Evolutionary conservation across 441 rosid species (phyloP), one percentile per base, ranked within the genome.

Genomic region (Bruguiera hainesii): DNA sequence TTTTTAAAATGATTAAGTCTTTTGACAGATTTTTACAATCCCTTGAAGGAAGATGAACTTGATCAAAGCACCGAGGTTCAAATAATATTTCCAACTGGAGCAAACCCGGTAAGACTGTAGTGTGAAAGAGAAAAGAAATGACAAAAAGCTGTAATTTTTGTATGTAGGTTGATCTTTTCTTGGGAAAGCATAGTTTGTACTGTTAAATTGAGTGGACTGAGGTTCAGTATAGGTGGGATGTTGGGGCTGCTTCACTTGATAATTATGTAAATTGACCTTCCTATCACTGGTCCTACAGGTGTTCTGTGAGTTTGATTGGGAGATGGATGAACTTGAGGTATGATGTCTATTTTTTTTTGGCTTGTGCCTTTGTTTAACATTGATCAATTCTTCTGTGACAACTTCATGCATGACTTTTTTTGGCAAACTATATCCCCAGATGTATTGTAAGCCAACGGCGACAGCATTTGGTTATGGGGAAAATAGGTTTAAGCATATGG

Each of bases 241-340:
- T 21, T 29, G 25, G 11, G 63, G 37, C 37, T 33, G 37, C 37
- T 33, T 33, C 37, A 33, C 37, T 33, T 33, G 37, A 29, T 30
- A 18, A 11, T 15, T 66, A 8, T 55, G 6, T 52, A 35, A 18
- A 39, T 61, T 83, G 63, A 76, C 25, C 42, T 37, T 60, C 15
- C 53, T 15, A 31, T 73, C 63, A 52, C 65, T 62, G 55, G 62
- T 67, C 42, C 55, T 87, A 84, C 89, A 95, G 99, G 83, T 90
- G 74, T 80, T 92, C 28, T 87, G 98, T 69, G 97, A 90, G 68
- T 95, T 86, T 76, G 97, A 95, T 80, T 95, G 99, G 99, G 92
- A 85, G 61, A 21, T 90, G 35, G 98, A 95, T 61, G 89, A 89
- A 61, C 79, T 87, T 73, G 88, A 95, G 88, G 99, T 95, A 79